Base-by-base conservation (phyloP, 2,329 filamentous ascomycete species). In the Stromatinia cepivora region DNA sequence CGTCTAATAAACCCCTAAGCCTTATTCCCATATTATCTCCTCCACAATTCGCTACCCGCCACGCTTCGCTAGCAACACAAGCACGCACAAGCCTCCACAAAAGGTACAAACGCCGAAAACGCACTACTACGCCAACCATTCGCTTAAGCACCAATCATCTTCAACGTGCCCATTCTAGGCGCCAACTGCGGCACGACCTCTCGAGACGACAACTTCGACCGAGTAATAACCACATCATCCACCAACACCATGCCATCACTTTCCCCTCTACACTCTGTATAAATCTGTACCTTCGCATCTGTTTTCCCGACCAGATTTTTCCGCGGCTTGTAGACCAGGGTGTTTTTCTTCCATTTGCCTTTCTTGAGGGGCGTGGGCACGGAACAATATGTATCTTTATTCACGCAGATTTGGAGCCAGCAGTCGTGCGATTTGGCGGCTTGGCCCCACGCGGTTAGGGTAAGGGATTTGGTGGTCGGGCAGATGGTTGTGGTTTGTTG, bases 301-400 rank as follows among this genome's bases (percentile, higher is more conserved):
- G 45, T 42, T 6, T n/a, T 48, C 2, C 54, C 54, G 8, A 50
- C 3, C 10, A 42, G 17, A 17, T 39, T 52, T 11, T 52, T 67
- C 15, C n/a, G 42, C 3, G 65, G 65, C 45, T 48, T 62, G 20
- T 69, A 69, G 6, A 64, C 39, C 1, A 69, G 36, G 22, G 25
- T 52, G 3, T 69, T 64, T 59, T 69, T 64, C 66, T 69, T 54
- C 66, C 66, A 69, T 46, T 69, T 64, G 28, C 66, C 59, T 25
- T 69, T 63, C 36, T 69, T 64, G 15, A 69, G 25, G 9, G 58
- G 58, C 2, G 54, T 61, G 1, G 65, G 65, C 0, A 25, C 20
- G 7, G 65, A 67, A 53, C 65, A 67, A 31, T 67, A 67, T 25
- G 22, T 61, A 25, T 67, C 45, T 15, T 36, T 61, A n/a, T 67